These are phyloP conservation scores for Tinospora cordifolia DNA, from an alignment of 164 flowering plant species.

Conservation along the genomic window DNA sequence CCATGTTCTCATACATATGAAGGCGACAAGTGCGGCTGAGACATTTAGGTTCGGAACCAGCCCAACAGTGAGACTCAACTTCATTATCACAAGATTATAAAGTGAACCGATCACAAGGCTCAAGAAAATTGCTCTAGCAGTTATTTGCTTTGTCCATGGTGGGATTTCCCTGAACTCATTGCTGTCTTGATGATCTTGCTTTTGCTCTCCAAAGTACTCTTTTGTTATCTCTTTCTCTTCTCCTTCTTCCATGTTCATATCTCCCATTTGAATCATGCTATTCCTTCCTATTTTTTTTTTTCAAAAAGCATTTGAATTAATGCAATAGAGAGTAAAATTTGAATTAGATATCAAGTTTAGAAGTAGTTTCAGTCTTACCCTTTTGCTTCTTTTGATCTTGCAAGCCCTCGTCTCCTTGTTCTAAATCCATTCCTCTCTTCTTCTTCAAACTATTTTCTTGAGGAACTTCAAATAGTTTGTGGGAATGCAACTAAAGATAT, in stretches of 20 bases:
- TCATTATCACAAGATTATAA: constrained; percentile 74
- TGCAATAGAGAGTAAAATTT: background rate
- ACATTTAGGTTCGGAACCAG: constrained; percentile 73
- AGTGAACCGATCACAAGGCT: constrained; percentile 59
- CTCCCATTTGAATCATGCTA: background rate
- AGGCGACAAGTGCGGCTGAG: constrained; percentile 89
- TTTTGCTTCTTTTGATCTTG: background rate
- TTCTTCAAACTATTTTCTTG: background rate
- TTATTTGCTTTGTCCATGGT: constrained; percentile 79
- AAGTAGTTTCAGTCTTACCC: background rate
- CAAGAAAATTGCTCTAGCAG: constrained; percentile 58
- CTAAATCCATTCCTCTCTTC: background rate
- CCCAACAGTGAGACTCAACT: constrained; percentile 79
- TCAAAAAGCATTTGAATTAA: background rate
- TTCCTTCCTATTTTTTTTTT: background rate
- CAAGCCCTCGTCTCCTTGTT: background rate
- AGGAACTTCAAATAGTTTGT: background rate
- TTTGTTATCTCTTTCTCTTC: constrained; percentile 22
- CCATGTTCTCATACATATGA: constrained; percentile 60
- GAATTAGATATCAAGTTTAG: background rate
- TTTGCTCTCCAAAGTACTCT: constrained; percentile 19
- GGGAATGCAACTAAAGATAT: background rate
- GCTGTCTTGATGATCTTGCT: constrained; percentile 6
- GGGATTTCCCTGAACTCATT: constrained; percentile 22
- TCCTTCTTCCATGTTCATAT: constrained; percentile 22